A percentile compares a stretch with the other conserved stretches of the same genome.
Conservation (phyloP, 257 asterid species). For the Avicennia marina region DNA sequence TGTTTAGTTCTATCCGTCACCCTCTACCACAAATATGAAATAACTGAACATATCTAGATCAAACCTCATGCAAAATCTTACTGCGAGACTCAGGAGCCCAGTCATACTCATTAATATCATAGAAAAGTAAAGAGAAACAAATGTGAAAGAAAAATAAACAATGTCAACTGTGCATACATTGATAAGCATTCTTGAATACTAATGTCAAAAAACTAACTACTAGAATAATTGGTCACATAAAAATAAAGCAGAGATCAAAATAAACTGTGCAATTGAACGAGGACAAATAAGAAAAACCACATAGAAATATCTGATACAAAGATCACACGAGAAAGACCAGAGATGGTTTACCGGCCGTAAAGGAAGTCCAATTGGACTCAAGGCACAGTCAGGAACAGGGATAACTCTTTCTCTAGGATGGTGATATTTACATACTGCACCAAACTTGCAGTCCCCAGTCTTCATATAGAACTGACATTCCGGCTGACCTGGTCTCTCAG, state of each 20-base stretch:
- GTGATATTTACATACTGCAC: conserved; percentile 71
- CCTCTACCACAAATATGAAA: background rate
- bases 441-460: conserved; percentile 83
- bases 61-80: background rate
- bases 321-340: background rate
- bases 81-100: background rate
- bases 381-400: conserved; percentile 59
- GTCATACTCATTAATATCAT: conserved; percentile 1
- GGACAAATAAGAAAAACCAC: background rate
- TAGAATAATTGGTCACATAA: background rate
- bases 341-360: conserved; percentile 54
- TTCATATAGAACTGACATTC: conserved; percentile 81
- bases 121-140: background rate
- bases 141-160: background rate
- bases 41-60: background rate
- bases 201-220: background rate
- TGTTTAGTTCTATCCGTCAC: no score
- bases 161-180: background rate
- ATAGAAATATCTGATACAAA: conserved; percentile 1
- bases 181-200: background rate
- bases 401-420: conserved; percentile 70
- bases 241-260: no score
- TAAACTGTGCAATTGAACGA: no score
- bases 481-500: conserved; percentile 79
- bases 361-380: conserved; percentile 73